phyloP scores from a whole-genome alignment of 139 green algal species.

The Coccomyxa sp. region DNA sequence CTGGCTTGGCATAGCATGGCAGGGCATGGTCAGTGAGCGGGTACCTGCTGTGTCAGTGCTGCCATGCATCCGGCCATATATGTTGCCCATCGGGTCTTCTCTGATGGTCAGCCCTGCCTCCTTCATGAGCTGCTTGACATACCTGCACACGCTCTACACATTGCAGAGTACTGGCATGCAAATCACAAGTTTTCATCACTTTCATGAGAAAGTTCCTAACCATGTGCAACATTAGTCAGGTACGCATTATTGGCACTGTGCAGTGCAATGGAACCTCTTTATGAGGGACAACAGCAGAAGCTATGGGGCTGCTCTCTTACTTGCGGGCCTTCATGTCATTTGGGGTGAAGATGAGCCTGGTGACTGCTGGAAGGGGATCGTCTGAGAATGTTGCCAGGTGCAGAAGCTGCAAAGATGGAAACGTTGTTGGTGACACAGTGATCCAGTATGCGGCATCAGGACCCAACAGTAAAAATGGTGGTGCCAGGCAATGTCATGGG shows the following conservation, averaged over 20 bases:
- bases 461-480: no score
- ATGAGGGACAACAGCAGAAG: no score
- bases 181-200: no score
- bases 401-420: constrained; percentile 70
- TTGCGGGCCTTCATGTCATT: constrained; percentile 70
- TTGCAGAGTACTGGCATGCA: neutral
- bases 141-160: constrained; percentile 37
- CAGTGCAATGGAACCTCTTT: neutral
- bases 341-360: constrained; percentile 85
- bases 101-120: constrained; percentile 54
- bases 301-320: no score
- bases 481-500: no score
- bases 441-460: no score
- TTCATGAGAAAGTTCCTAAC: no score
- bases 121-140: constrained; percentile 81
- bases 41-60: constrained; percentile 26
- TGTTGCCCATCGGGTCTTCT: constrained; percentile 91
- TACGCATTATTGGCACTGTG: neutral
- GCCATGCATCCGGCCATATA: constrained; percentile 79
- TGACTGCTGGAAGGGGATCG: constrained; percentile 82
- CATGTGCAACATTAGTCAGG: no score
- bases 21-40: neutral
- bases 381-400: constrained; percentile 76
- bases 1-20: neutral
- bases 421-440: no score